Evolutionary conservation across 1,284 basidiomycete species (phyloP).

Genomic region (Ceratobasidium theobromae): DNA sequence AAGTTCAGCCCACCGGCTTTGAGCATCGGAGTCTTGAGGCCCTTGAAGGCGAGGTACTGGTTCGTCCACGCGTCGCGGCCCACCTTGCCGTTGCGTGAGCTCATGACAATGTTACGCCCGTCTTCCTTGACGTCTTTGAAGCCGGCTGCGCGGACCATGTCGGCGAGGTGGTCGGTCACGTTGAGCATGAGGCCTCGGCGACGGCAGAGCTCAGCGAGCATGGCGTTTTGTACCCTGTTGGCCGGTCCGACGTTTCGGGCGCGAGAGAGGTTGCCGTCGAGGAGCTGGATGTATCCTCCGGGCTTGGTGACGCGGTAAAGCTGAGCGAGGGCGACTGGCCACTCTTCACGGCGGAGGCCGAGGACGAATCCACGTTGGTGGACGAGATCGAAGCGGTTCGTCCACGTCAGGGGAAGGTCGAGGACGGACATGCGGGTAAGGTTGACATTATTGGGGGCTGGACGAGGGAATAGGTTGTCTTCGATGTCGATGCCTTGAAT

Average conservation of each 20-base stretch:
- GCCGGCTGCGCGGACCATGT: conserved; percentile 24
- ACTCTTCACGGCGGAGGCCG: conserved; percentile 37
- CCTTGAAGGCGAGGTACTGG: conserved; percentile 26
- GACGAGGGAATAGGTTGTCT: conserved; percentile 34
- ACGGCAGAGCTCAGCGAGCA: conserved; percentile 22
- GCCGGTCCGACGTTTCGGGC: conserved; percentile 25
- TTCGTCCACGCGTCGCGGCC: conserved; percentile 23
- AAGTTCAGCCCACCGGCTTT: conserved; percentile 10
- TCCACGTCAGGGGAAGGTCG: conserved; percentile 37
- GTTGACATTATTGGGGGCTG: conserved; percentile 28
- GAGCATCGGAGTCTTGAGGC: conserved; percentile 28
- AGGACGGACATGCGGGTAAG: conserved; percentile 35
- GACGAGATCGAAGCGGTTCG: conserved; percentile 37
- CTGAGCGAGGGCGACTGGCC: conserved; percentile 36
- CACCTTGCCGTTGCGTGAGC: conserved; percentile 22
- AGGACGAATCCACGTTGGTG: conserved; percentile 38
- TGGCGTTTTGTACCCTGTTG: conserved; percentile 16
- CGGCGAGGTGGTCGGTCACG: conserved; percentile 19
- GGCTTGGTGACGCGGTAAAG: conserved; percentile 38
- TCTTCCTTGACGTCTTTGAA: conserved; percentile 16
- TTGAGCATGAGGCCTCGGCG: conserved; percentile 17
- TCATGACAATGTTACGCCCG: conserved; percentile 21
- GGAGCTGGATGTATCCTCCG: conserved; percentile 38
- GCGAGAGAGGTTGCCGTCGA: conserved; percentile 38
- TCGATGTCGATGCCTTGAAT: conserved; percentile 37